These are phyloP conservation scores for Phytophthora pseudosyringae DNA, from an alignment of 352 stramenopile species.

Conservation along the genomic window DNA sequence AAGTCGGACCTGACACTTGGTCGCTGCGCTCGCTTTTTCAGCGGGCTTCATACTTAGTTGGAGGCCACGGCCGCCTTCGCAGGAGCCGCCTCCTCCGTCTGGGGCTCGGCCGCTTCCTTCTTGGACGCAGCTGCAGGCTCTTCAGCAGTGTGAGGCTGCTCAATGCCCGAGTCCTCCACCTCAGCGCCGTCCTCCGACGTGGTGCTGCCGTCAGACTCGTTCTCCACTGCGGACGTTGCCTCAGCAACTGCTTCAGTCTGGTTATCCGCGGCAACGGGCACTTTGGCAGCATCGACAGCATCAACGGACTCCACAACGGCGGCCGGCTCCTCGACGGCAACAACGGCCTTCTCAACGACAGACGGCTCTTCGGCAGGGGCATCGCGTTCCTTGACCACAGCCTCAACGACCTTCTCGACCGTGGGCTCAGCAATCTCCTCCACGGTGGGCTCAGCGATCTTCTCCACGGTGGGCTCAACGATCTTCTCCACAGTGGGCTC, in stretches of 20 bases:
- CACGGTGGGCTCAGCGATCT: background rate
- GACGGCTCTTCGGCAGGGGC: conserved; percentile 3
- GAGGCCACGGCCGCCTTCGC: conserved; percentile 19
- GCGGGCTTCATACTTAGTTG: conserved; percentile 39
- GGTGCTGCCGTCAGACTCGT: conserved; percentile 37
- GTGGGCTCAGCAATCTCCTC: conserved; percentile 10
- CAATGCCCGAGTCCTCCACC: conserved; percentile 26
- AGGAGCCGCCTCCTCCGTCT: conserved; percentile 19
- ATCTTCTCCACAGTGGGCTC: background rate
- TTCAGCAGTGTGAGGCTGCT: conserved; percentile 26
- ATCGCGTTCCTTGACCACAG: background rate
- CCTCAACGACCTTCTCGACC: conserved; percentile 14
- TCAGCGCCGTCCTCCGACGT: conserved; percentile 36
- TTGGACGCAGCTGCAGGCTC: conserved; percentile 19
- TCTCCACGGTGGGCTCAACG: background rate
- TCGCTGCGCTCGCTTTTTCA: conserved; percentile 19
- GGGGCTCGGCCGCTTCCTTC: conserved; percentile 20
- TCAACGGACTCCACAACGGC: conserved; percentile 9
- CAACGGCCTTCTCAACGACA: conserved; percentile 11
- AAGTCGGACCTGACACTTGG: conserved; percentile 13
- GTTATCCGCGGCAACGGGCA: conserved; percentile 9
- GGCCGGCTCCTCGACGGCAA: conserved; percentile 16
- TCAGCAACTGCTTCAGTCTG: conserved; percentile 19
- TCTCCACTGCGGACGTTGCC: conserved; percentile 2
- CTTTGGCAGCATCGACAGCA: conserved; percentile 5